phyloP scores from a whole-genome alignment of 1,284 basidiomycete species.

The Sporisorium graminicola region DNA sequence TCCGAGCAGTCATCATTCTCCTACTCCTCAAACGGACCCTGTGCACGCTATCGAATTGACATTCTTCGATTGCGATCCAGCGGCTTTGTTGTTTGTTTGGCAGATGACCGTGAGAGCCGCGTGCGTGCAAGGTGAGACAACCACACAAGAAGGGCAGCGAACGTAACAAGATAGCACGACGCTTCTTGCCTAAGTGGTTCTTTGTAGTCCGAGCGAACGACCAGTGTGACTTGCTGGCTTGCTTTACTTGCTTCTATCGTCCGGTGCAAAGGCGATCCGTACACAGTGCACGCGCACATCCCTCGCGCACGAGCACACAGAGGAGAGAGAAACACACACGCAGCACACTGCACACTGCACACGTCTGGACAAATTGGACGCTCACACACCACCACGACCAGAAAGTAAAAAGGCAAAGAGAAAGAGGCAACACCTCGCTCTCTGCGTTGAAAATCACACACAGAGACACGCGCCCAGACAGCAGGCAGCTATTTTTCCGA shows the following conservation, averaged over 20 bases:
- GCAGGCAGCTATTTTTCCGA: no score
- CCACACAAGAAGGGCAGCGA: no score
- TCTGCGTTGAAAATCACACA: slow-evolving; percentile 1
- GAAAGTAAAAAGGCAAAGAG: neutral
- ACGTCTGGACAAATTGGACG: neutral
- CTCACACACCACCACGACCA: slow-evolving; percentile 3
- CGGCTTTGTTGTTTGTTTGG: no score
- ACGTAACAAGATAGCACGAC: neutral
- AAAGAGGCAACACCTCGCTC: neutral
- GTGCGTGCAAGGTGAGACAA: neutral
- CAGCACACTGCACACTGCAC: neutral
- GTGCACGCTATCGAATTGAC: no score
- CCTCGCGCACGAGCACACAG: neutral
- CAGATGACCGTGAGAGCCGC: no score
- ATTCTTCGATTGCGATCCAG: no score
- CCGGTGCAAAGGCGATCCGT: slow-evolving; percentile 1
- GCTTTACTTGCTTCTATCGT: neutral
- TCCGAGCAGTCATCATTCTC: no score
- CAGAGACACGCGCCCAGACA: slow-evolving; percentile 1
- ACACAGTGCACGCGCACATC: neutral
- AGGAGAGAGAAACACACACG: neutral
- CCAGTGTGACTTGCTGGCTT: neutral
- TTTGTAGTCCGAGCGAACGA: neutral
- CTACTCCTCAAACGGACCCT: no score
- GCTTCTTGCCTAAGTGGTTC: neutral